Evolutionary conservation across 768 basidiomycete genomes (phyloP), one percentile per base, ranked within the genome.

Genomic region (Coprinopsis strossmayeri): DNA sequence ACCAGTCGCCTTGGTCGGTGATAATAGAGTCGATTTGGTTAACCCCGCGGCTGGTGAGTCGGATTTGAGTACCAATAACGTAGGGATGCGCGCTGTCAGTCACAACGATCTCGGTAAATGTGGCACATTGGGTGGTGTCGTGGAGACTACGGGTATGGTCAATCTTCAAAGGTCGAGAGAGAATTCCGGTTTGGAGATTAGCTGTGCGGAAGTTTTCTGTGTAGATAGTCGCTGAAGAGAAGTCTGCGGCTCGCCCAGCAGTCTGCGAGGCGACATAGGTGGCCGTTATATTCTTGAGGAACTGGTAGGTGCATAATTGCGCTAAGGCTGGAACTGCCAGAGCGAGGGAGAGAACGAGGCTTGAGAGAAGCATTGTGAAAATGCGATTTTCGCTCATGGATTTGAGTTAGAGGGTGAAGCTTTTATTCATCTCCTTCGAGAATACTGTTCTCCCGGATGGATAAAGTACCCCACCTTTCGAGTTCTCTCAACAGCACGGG

Each of bases 1-100:
- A 38, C 50, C 50, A 51, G 37, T 51, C 50, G 15, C 43, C 50
- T n/a, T 26, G 30, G 38, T 45, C 45, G 24, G 50, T 51, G 37
- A 51, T 34, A 45, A 51, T 46, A 12, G 44, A 28, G 25, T 51
- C 37, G 35, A 51, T 46, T 9, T 40, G 30, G 23, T 34, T 46
- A 4, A 51, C 23, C 18, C 12, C 12, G 13, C 35, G 37, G 34
- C 41, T 40, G 20, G 43, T 38, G 37, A 46, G 23, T 10, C 44
- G 34, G 21, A 51, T 38, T 30, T 51, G 50, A 24, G 50, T 51
- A 9, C 50, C 50, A 27, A 51, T 40, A 24, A 51, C 50, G 26
- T 51, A 51, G 50, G 43, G 50, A 35, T 51, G 43, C 13, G 44
- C 21, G n/a, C 32, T 28, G 28, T 51, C 28, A 11, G 50, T 46